These are phyloP conservation scores for Ceratocystis variospora DNA, from an alignment of 2,329 filamentous ascomycete species.

Conservation along the genomic window DNA sequence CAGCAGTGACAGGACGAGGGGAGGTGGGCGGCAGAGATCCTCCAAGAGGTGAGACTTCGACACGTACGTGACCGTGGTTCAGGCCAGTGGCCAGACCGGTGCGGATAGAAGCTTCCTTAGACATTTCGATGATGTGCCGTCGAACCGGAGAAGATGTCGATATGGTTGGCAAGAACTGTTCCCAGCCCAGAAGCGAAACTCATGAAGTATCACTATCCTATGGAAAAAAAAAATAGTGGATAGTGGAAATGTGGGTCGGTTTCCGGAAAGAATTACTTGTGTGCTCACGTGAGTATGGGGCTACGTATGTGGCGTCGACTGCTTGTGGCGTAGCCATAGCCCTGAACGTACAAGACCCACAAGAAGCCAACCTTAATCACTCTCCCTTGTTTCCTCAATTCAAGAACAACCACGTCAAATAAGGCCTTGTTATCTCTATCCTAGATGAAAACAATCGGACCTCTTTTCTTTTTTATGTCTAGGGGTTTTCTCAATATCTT, in stretches of 20 bases:
- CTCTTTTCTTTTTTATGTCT: background rate
- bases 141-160: slow-evolving; percentile 23
- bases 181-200: slow-evolving; percentile 8
- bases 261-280: slow-evolving; percentile 9
- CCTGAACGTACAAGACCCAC: background rate
- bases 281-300: slow-evolving; percentile 15
- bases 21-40: slow-evolving; percentile 44
- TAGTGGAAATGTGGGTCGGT: slow-evolving; percentile 12
- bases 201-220: slow-evolving; percentile 3
- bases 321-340: background rate
- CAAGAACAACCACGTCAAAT: background rate
- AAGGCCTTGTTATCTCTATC: background rate
- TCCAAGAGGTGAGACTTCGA: slow-evolving; percentile 58
- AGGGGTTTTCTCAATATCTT: background rate
- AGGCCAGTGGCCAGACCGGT: slow-evolving; percentile 47
- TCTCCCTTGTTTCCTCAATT: background rate
- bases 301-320: background rate
- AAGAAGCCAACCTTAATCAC: background rate
- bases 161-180: slow-evolving; percentile 23
- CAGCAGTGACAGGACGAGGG: slow-evolving; percentile 3
- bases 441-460: background rate
- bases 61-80: slow-evolving; percentile 52
- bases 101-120: slow-evolving; percentile 44
- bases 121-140: slow-evolving; percentile 34
- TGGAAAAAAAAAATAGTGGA: slow-evolving; percentile 14